Conservation (phyloP, 768 basidiomycete genomes). For the Ramaria sp. region DNA sequence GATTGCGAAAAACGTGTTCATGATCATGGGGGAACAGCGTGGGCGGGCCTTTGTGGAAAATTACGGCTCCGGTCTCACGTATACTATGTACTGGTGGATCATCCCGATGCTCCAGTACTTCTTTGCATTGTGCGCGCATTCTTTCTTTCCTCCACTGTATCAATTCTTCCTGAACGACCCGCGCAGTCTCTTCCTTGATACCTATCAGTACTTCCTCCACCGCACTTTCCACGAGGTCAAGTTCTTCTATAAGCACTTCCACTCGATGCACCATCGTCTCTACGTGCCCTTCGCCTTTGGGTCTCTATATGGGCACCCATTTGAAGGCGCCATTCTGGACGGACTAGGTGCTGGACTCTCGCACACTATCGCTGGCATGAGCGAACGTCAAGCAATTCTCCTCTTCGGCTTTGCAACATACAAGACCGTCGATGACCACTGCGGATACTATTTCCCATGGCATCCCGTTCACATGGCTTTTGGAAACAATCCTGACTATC, state of each 20-base stretch:
- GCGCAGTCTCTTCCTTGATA: conserved; percentile 34
- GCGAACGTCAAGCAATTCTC: conserved; percentile 29
- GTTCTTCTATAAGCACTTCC: conserved; percentile 37
- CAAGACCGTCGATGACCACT: conserved; percentile 35
- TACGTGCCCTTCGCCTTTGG: conserved; percentile 42
- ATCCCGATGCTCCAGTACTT: conserved; percentile 28
- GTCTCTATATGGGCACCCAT: conserved; percentile 39
- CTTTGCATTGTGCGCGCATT: conserved; percentile 28
- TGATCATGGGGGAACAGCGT: conserved; percentile 21
- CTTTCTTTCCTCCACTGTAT: background rate
- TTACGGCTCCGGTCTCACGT: conserved; percentile 21
- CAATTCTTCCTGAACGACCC: background rate
- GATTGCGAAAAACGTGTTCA: conserved; percentile 19
- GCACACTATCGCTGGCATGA: conserved; percentile 25
- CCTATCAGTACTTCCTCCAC: conserved; percentile 40
- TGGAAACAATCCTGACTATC: conserved; percentile 36
- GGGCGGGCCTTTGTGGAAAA: conserved; percentile 19
- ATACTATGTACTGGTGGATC: conserved; percentile 35
- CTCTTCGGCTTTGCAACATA: conserved; percentile 30
- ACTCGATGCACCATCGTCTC: conserved; percentile 37
- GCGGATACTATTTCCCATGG: conserved; percentile 32
- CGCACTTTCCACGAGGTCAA: conserved; percentile 31
- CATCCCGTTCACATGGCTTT: conserved; percentile 36
- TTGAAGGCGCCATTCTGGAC: conserved; percentile 38
- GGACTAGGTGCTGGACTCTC: conserved; percentile 29